These are phyloP conservation scores for Collybia sordida DNA, from an alignment of 768 basidiomycete species.

Conservation along the genomic window DNA sequence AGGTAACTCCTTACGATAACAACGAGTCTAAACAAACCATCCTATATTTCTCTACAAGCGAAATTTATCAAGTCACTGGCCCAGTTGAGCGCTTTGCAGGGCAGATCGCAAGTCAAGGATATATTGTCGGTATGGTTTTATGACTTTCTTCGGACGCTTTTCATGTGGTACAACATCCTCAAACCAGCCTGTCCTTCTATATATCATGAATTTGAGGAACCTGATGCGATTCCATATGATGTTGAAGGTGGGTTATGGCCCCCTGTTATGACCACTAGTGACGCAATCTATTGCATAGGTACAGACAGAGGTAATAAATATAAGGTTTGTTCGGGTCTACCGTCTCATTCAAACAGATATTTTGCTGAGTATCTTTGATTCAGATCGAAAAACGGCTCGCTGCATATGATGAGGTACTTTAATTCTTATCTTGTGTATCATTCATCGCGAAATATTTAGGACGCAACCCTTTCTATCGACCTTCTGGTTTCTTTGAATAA, in stretches of 20 bases:
- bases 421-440: background rate
- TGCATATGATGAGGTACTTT: conserved; percentile 81
- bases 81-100: conserved; percentile 93
- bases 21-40: background rate
- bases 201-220: conserved; percentile 92
- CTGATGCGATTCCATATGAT: conserved; percentile 88
- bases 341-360: background rate
- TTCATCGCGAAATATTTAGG: conserved; percentile 39
- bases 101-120: conserved; percentile 86
- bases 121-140: conserved; percentile 64
- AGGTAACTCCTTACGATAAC: conserved; percentile 43
- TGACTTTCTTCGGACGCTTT: background rate
- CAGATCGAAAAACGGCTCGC: conserved; percentile 86
- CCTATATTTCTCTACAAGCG: conserved; percentile 41
- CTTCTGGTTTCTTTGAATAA: conserved; percentile 69
- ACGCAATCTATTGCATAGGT: conserved; percentile 36
- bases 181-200: conserved; percentile 72
- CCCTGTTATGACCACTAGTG: background rate
- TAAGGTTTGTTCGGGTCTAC: conserved; percentile 51
- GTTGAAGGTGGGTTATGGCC: conserved; percentile 54
- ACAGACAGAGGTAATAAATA: conserved; percentile 92
- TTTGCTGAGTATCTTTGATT: conserved; percentile 2
- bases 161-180: background rate
- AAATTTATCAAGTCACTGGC: conserved; percentile 96
- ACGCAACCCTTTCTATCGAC: conserved; percentile 77